Evolutionary conservation across 148 eudicot genomes (phyloP).

Genomic region (Rhododendron ferrugineum): DNA sequence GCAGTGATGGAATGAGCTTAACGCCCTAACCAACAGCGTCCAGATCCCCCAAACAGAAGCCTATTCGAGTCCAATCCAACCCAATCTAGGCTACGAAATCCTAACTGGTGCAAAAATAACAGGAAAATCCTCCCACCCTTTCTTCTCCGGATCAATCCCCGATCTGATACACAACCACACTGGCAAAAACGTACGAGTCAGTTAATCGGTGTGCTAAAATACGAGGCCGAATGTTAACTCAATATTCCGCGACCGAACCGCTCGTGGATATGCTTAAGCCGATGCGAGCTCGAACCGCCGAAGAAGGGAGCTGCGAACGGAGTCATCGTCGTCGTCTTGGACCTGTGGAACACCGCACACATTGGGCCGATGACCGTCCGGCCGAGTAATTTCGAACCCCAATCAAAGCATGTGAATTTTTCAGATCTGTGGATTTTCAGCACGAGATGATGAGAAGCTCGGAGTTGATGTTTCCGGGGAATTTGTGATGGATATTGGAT

Average conservation of each 20-base stretch:
- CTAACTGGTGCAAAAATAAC: background rate
- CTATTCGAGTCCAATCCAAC: background rate
- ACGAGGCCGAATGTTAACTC: conserved; percentile 1
- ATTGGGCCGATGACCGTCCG: conserved; percentile 1
- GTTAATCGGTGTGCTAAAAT: background rate
- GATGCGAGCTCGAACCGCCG: conserved; percentile 8
- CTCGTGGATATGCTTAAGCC: conserved; percentile 4
- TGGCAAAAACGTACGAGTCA: background rate
- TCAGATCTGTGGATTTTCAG: background rate
- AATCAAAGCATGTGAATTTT: background rate
- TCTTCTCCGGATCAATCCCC: background rate
- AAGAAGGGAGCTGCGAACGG: background rate
- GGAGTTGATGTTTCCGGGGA: background rate
- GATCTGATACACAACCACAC: background rate
- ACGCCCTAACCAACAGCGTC: background rate
- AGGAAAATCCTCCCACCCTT: background rate
- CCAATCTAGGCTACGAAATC: background rate
- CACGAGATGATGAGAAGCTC: background rate
- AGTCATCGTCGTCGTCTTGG: background rate
- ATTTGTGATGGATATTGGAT: background rate
- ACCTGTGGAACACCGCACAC: background rate
- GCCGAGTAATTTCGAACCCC: background rate
- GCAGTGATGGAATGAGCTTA: background rate
- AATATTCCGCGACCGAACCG: conserved; percentile 1
- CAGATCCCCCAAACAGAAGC: conserved; percentile 3